These are phyloP conservation scores for Halophytophthora polymorphica DNA, from an alignment of 352 stramenopile species.

Conservation along the genomic window DNA sequence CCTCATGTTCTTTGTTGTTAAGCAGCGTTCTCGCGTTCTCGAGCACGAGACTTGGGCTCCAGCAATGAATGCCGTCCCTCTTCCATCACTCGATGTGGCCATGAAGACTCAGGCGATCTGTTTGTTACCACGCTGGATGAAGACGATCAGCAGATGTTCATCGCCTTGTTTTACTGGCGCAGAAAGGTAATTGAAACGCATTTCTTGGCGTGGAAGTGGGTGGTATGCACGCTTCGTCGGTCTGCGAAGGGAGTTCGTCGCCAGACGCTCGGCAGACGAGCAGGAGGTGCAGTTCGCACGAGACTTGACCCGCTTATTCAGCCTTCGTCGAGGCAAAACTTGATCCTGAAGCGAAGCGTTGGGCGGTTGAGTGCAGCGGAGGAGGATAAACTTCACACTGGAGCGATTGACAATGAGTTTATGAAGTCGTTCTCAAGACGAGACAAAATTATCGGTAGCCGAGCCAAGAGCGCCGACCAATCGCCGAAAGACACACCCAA, in stretches of 20 bases:
- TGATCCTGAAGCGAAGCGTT: conserved; percentile 20
- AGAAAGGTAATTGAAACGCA: conserved; percentile 34
- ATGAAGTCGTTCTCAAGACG: neutral
- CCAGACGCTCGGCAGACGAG: neutral
- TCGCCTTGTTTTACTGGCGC: conserved; percentile 46
- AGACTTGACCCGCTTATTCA: neutral
- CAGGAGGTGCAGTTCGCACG: neutral
- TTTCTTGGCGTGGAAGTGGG: conserved; percentile 42
- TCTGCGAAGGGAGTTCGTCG: conserved; percentile 15
- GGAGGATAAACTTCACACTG: conserved; percentile 1
- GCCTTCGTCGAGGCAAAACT: conserved; percentile 10
- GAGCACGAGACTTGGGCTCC: neutral
- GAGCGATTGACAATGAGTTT: neutral
- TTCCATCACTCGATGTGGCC: neutral
- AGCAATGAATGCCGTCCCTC: neutral
- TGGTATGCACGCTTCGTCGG: conserved; percentile 17
- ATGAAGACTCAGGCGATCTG: conserved; percentile 6
- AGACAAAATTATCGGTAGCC: neutral
- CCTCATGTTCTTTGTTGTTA: no score
- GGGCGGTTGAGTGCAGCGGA: conserved; percentile 7
- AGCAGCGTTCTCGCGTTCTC: neutral
- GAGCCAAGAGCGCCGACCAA: neutral
- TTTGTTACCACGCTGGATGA: conserved; percentile 32
- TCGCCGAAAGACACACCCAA: neutral
- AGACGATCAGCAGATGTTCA: conserved; percentile 36